Conservation (phyloP, 2,329 filamentous ascomycete genomes). For the Myrmaecium sp. region DNA sequence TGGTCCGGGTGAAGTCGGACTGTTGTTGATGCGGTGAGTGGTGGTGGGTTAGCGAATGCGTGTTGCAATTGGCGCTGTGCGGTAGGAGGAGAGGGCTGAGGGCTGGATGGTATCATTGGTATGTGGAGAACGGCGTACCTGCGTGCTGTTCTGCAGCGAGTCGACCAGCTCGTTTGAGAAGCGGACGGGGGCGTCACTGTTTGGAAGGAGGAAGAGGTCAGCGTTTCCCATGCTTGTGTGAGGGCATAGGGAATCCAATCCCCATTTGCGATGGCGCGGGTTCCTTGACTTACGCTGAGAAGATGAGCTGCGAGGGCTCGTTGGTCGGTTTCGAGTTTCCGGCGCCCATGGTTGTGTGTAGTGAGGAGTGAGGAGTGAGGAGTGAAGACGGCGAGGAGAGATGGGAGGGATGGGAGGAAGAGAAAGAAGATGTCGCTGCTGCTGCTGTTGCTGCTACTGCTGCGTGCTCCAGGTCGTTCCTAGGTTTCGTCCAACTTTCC, state of each 20-base stretch:
- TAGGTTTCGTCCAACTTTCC: no score
- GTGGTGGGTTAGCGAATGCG: not conserved
- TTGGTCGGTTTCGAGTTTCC: constrained; percentile 43
- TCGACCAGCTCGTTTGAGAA: constrained; percentile 74
- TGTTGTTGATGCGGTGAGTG: no score
- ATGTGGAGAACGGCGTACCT: constrained; percentile 40
- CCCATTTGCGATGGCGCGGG: not conserved
- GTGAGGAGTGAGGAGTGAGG: constrained; percentile 10
- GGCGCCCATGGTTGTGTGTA: constrained; percentile 46
- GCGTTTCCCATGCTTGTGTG: not conserved
- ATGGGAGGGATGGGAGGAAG: not conserved
- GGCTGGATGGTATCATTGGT: constrained; percentile 1
- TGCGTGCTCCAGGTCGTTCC: no score
- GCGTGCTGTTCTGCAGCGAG: constrained; percentile 64
- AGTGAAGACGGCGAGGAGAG: constrained; percentile 1
- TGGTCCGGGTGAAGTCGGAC: constrained; percentile 78
- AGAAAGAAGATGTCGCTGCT: not conserved
- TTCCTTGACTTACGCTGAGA: constrained; percentile 35
- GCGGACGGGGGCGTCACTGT: constrained; percentile 44
- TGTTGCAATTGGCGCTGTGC: constrained; percentile 1
- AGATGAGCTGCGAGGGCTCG: constrained; percentile 40
- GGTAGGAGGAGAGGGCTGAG: constrained; percentile 1
- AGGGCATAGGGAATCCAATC: constrained; percentile 14
- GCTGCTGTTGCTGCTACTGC: no score
- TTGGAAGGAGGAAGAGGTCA: constrained; percentile 4